Evolutionary conservation across 106 monocot species (phyloP).

Genomic region (Allium fistulosum): DNA sequence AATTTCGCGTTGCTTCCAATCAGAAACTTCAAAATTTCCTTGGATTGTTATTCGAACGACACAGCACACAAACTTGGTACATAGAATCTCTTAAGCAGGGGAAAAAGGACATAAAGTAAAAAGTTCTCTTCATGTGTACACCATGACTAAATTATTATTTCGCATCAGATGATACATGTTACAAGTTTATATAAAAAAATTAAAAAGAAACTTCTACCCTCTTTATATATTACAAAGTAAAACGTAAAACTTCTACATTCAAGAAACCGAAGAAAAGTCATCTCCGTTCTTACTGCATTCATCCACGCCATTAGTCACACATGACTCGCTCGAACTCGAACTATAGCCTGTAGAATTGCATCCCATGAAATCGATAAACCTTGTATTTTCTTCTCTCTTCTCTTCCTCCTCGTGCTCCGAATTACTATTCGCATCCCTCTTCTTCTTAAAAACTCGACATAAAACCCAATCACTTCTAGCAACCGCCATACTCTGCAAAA

Average conservation of each 20-base stretch:
- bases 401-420: not conserved
- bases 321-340: constrained; percentile 27
- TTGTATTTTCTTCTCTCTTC: not conserved
- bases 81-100: too few relatives aligned
- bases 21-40: too few relatives aligned
- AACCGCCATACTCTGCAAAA: not conserved
- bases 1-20: too few relatives aligned
- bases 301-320: constrained; percentile 30
- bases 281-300: not conserved
- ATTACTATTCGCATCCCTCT: not conserved
- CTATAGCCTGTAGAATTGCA: not conserved
- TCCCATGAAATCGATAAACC: constrained; percentile 26
- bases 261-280: not conserved
- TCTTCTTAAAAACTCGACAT: constrained; percentile 73
- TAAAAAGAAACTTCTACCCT: too few relatives aligned
- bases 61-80: too few relatives aligned
- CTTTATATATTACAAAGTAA: too few relatives aligned
- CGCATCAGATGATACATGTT: too few relatives aligned
- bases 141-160: too few relatives aligned
- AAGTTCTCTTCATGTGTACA: too few relatives aligned
- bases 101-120: too few relatives aligned
- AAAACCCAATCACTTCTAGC: constrained; percentile 51
- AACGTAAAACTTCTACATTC: not conserved
- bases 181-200: too few relatives aligned
- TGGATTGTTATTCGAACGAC: too few relatives aligned